Base-by-base conservation (phyloP, 257 asterid species). In the Rauvolfia tetraphylla region DNA sequence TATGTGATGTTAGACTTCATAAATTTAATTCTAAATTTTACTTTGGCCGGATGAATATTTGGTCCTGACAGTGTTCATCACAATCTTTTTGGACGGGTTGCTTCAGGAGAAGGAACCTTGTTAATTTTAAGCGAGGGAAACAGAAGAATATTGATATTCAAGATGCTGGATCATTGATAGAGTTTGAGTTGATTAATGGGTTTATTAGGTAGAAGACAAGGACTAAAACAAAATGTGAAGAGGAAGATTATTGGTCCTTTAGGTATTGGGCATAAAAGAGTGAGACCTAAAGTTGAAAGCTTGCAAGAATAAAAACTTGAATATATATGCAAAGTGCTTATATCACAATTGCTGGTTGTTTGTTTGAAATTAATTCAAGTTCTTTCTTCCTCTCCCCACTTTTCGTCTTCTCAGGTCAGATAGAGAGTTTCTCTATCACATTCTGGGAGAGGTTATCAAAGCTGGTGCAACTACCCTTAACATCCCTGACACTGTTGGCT, bases 391-490 rank as follows among this genome's bases (percentile, higher is more conserved):
- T 42, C 11, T 70, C 7, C 7, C 8, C 20, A 38, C 0, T 49
- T 82, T 71, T 76, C 29, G 79, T 79, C 75, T 76, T 69, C 76
- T 81, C 91, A 92, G 98, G 82, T 91, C 99, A 13, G 96, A 90
- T 44, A 83, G 88, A 79, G 86, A 88, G 75, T 95, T 95, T 79
- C 97, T 95, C 57, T 95, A 95, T 82, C 84, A 89, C 79, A 91
- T 95, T 76, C 91, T 95, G 78, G 98, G 90, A 75, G 98, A 95
- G 85, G 97, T 95, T 75, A 95, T 95, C 51, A 88, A 86, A 87
- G 97, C 93, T 14, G 99, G 99, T 67, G 99, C 99, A 22, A 92
- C 99, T 68, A 95, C 99, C 72, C 93, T 95, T 67, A 95, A 95
- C 86, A 95, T 95, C 73, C 99, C 99, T 13, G 99, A 95, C 83